Percentiles rank a stretch among this genome's conserved stretches.
Conservation (phyloP, 805 yeast genomes). For the Pichia cabralensis region DNA sequence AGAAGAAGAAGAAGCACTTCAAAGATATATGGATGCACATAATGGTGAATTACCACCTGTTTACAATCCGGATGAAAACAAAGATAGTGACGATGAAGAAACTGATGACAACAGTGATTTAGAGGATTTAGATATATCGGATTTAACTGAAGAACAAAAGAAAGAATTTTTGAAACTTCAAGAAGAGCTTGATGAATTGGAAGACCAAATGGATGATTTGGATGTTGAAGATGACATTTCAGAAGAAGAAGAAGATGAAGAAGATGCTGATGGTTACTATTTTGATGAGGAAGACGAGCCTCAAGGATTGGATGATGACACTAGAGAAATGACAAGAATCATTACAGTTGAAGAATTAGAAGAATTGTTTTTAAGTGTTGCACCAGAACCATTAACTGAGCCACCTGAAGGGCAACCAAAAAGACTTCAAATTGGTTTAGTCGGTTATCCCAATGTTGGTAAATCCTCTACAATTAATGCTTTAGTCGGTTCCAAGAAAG, state of each 20-base stretch:
- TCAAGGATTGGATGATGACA: slow-evolving; percentile 17
- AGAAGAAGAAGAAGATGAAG: slow-evolving; percentile 26
- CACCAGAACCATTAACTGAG: slow-evolving; percentile 54
- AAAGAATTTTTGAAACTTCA: slow-evolving; percentile 12
- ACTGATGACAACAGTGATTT: slow-evolving; percentile 11
- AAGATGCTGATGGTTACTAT: slow-evolving; percentile 13
- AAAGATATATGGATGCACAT: slow-evolving; percentile 9
- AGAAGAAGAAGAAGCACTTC: slow-evolving; percentile 26
- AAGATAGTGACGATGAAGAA: slow-evolving; percentile 3
- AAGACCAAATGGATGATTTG: slow-evolving; percentile 9
- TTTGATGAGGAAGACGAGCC: slow-evolving; percentile 16
- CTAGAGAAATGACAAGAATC: slow-evolving; percentile 50
- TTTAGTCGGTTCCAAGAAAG: slow-evolving; percentile 89
- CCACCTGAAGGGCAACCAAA: slow-evolving; percentile 49
- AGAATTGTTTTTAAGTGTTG: slow-evolving; percentile 58
- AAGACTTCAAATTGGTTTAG: slow-evolving; percentile 82
- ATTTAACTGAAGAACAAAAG: slow-evolving; percentile 15
- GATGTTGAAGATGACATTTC: slow-evolving; percentile 18
- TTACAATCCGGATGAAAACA: slow-evolving; percentile 2
- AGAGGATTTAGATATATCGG: slow-evolving; percentile 12
- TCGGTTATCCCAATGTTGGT: slow-evolving; percentile 89
- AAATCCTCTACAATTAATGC: slow-evolving; percentile 95
- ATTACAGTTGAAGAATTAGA: slow-evolving; percentile 80
- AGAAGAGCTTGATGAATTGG: slow-evolving; percentile 13
- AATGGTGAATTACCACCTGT: slow-evolving; percentile 9